Base-by-base conservation (phyloP, 192 early-diverging fungal species). In the Mortierella hygrophila region DNA sequence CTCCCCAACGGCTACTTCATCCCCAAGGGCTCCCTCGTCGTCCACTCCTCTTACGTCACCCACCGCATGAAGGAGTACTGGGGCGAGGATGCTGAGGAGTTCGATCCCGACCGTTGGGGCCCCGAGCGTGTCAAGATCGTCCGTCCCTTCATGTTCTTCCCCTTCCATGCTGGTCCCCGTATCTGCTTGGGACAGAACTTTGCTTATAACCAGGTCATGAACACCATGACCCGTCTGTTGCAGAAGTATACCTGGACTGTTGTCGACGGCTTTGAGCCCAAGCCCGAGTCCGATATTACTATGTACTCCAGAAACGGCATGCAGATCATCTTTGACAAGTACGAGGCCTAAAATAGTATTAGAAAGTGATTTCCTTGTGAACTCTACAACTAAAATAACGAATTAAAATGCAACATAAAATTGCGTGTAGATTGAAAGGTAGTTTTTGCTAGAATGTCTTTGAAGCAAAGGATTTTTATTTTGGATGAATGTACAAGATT, bases 21-120 rank as follows among this genome's bases (percentile, higher is more conserved):
- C 63, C 89, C 89, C 23, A 89, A 89, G 78, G 89, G 79, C 6
- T 83, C 89, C 5, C 65, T 89, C 13, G 85, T 89, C 70, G 85
- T 77, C 37, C 85, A 88, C 46, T 85, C 85, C 13, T 83, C 86
- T 26, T 80, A 76, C 63, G 85, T 88, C 55, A 89, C 86, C 40
- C 89, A 89, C 40, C 82, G 85, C 16, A 84, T 88, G 80, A 77
- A 81, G 65, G 79, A 85, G 70, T 92, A 92, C 78, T 92, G 88
- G 88, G 88, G 85, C 46, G 89, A 85, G 42, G 78, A 89, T 57
- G 80, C 90, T 16, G 74, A 87, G 8, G 82, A 82, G 52, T 92
- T 92, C 70, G 83, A 85, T 21, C 91, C 91, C 8, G 90, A 92
- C 49, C 88, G 91, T 57, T 92, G 90, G 90, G 89, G 87, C 26